Evolutionary conservation across 768 basidiomycete genomes (phyloP).

Genomic region (Mycena albidolilacea): DNA sequence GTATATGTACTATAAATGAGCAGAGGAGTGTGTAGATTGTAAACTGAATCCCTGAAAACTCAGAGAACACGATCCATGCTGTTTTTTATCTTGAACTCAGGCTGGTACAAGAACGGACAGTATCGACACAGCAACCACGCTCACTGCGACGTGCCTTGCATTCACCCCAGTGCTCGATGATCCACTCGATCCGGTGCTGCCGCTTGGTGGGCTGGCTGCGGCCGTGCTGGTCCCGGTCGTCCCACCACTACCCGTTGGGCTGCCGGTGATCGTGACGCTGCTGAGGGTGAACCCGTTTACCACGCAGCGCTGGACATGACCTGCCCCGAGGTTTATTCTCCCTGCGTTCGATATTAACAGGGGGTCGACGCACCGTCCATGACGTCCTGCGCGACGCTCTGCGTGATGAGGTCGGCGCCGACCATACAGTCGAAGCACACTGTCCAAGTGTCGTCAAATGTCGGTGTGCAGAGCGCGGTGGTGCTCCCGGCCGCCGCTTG

Average conservation of each 20-base stretch:
- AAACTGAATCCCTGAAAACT: not conserved
- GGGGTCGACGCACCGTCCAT: conserved; percentile 9
- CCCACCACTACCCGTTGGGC: not conserved
- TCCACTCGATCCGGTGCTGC: not conserved
- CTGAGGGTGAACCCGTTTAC: conserved; percentile 6
- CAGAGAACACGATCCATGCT: not conserved
- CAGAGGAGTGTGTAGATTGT: too few species aligned
- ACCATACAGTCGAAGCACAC: conserved; percentile 13
- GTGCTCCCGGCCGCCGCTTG: conserved; percentile 4
- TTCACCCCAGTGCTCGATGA: not conserved
- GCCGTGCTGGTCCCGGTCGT: not conserved
- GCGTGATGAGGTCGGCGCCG: not conserved
- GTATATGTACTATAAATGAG: too few species aligned
- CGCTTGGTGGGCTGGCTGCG: conserved; percentile 3
- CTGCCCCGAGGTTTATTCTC: not conserved
- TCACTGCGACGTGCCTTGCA: not conserved
- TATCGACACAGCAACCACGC: not conserved
- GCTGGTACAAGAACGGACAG: conserved; percentile 1
- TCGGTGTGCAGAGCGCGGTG: conserved; percentile 10
- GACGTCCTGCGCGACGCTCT: conserved; percentile 8
- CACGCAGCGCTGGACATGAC: not conserved
- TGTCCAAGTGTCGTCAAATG: conserved; percentile 4
- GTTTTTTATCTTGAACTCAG: not conserved
- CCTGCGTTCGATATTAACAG: not conserved
- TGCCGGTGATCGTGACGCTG: conserved; percentile 2